phyloP scores from a whole-genome alignment of 306 rosid genomes.

The Quillaja saponaria region DNA sequence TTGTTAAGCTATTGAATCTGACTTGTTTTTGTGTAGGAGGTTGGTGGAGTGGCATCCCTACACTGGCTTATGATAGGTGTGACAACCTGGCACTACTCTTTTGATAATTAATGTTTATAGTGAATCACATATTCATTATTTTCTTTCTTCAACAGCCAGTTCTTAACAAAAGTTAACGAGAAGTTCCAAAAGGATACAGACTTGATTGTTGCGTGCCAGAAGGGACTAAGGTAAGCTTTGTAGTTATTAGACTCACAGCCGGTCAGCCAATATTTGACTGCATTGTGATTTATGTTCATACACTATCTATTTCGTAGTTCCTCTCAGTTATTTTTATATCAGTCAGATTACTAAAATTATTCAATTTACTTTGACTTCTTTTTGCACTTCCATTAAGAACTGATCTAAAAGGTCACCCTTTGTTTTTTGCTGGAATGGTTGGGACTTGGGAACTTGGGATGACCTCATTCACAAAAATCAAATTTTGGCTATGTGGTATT shows the following conservation, averaged over 20 bases:
- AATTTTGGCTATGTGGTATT: no score
- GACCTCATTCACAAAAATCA: no score
- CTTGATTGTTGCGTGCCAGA: conserved; percentile 91
- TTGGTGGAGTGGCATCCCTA: conserved; percentile 97
- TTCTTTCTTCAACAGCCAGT: conserved; percentile 54
- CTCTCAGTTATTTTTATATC: no score
- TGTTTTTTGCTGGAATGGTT: no score
- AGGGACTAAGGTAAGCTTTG: conserved; percentile 73
- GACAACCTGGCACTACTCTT: conserved; percentile 13
- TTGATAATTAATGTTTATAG: conserved; percentile 13
- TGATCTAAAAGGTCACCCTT: no score
- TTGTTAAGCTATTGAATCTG: conserved; percentile 27
- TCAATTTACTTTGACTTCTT: no score
- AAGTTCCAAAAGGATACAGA: conserved; percentile 79
- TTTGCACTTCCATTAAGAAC: background rate
- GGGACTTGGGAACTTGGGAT: no score
- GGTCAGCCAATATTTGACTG: conserved; percentile 10
- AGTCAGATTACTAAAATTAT: background rate
- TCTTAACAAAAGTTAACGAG: conserved; percentile 70
- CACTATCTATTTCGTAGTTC: conserved; percentile 19
- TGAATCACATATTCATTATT: conserved; percentile 24
- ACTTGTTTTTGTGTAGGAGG: conserved; percentile 60
- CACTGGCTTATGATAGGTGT: conserved; percentile 70
- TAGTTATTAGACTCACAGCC: conserved; percentile 26
- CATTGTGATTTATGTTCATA: background rate